Evolutionary conservation across 441 rosid genomes (phyloP).

Genomic region (Erodium trifolium): DNA sequence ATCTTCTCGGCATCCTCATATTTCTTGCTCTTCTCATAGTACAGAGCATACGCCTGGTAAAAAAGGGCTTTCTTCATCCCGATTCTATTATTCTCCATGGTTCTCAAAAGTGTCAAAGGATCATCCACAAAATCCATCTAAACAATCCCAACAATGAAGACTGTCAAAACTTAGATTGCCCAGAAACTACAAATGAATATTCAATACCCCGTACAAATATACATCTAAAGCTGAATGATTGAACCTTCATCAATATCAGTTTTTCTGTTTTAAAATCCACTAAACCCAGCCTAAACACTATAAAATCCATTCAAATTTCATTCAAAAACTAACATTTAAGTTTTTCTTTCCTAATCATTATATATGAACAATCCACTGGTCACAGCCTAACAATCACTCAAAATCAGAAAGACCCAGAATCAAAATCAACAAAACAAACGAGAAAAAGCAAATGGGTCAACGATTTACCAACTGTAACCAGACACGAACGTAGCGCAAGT

Average conservation of each 20-base stretch:
- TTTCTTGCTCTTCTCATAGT: conserved; percentile 77
- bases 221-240: too few species aligned
- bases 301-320: neutral
- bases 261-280: too few species aligned
- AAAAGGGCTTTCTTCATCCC: conserved; percentile 62
- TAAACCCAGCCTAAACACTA: too few species aligned
- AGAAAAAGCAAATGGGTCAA: neutral
- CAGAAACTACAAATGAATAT: neutral
- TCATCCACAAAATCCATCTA: conserved; percentile 94
- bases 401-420: conserved; percentile 2
- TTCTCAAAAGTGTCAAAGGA: conserved; percentile 55
- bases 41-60: conserved; percentile 88
- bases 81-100: conserved; percentile 65
- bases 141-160: conserved; percentile 19
- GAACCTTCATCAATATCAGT: too few species aligned
- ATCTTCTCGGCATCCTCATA: conserved; percentile 85
- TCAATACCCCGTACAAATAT: neutral
- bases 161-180: neutral
- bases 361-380: neutral
- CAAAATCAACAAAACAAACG: neutral
- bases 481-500: conserved; percentile 73
- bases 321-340: neutral
- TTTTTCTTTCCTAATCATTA: neutral
- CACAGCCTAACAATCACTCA: conserved; percentile 1
- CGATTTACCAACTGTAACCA: conserved; percentile 78